These are phyloP conservation scores for Plasmodium gaboni DNA, from an alignment of 169 alveolate genomes.

Conservation along the genomic window DNA sequence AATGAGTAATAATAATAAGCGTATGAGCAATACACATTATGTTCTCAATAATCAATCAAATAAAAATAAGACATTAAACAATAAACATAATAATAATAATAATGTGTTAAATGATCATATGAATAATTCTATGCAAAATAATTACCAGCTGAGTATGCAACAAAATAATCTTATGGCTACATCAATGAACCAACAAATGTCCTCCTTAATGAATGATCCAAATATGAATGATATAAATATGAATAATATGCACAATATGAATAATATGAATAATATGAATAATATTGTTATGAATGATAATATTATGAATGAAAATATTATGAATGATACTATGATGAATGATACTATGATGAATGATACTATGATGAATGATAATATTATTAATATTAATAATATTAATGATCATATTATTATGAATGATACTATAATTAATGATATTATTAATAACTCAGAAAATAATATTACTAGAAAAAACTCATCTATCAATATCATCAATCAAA, in stretches of 20 bases:
- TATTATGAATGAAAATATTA: too few species aligned
- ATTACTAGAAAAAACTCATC: slow-evolving; percentile 26
- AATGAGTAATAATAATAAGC: not conserved
- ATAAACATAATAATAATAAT: slow-evolving; percentile 13
- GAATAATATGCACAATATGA: too few species aligned
- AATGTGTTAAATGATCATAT: slow-evolving; percentile 4
- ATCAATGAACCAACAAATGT: slow-evolving; percentile 28
- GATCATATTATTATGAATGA: not conserved
- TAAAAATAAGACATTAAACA: not conserved
- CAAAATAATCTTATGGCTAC: slow-evolving; percentile 1
- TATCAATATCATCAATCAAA: slow-evolving; percentile 58
- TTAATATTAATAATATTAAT: too few species aligned
- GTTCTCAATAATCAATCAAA: slow-evolving; percentile 9
- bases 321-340: too few species aligned
- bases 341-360: too few species aligned
- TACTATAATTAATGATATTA: slow-evolving; percentile 22
- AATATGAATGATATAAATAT: slow-evolving; percentile 1
- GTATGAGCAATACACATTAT: not conserved
- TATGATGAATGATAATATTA: too few species aligned
- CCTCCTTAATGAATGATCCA: slow-evolving; percentile 19
- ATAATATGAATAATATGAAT: too few species aligned
- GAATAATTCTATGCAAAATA: slow-evolving; percentile 1
- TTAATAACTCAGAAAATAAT: slow-evolving; percentile 30
- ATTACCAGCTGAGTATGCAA: slow-evolving; percentile 20
- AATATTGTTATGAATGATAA: too few species aligned